Evolutionary conservation across 2,329 filamentous ascomycete species (phyloP).

Genomic region (Trichoderma simmonsii): DNA sequence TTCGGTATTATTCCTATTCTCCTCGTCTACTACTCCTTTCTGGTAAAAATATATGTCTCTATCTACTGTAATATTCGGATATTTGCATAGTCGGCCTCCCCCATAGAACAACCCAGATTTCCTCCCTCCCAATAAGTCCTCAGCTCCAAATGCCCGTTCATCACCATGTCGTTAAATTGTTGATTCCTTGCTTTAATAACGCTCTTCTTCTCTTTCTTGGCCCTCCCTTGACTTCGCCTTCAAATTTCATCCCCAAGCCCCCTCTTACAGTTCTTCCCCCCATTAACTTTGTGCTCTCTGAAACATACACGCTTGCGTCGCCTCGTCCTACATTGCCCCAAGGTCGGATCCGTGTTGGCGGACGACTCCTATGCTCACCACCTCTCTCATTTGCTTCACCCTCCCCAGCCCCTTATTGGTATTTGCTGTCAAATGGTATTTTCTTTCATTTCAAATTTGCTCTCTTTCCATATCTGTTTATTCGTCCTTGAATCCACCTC

Average conservation of each 20-base stretch:
- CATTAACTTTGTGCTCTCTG: background rate
- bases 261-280: background rate
- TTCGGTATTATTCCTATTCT: conserved; percentile 4
- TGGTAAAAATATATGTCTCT: conserved; percentile 11
- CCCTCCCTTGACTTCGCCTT: conserved; percentile 15
- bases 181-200: background rate
- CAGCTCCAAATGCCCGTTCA: conserved; percentile 9
- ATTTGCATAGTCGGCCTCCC: conserved; percentile 9
- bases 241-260: background rate
- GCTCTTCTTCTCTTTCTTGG: background rate
- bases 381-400: background rate
- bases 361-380: background rate
- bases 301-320: background rate
- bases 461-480: background rate
- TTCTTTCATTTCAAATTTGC: background rate
- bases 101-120: background rate
- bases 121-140: conserved; percentile 1
- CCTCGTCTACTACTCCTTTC: conserved; percentile 7
- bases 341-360: background rate
- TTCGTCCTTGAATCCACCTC: conserved; percentile 13
- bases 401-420: background rate
- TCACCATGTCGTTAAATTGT: conserved; percentile 10
- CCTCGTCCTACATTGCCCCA: background rate
- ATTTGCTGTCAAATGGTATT: background rate
- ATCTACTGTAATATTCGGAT: conserved; percentile 16